A percentile compares a stretch with the other conserved stretches of the same genome.
Evolutionary conservation across 345 rosid genomes (phyloP).

Genomic region (Arabidopsis arenosa): DNA sequence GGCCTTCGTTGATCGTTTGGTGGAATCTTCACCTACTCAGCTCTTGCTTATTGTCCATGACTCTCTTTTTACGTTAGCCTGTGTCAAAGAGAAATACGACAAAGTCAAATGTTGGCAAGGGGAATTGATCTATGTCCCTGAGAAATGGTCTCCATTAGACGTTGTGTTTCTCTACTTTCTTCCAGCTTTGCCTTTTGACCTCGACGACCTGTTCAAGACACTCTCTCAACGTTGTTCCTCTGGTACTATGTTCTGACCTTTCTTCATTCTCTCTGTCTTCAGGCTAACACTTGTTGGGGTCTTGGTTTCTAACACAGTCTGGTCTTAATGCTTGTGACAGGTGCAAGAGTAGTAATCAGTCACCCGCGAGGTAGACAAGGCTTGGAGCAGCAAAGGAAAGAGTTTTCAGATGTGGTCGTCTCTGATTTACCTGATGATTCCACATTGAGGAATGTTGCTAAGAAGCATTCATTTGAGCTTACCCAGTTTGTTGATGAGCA

Average conservation of each 20-base stretch:
- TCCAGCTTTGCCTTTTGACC: slow-evolving; percentile 73
- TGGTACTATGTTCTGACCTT: slow-evolving; percentile 54
- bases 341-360: slow-evolving; percentile 80
- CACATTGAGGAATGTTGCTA: slow-evolving; percentile 59
- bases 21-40: slow-evolving; percentile 57
- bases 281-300: slow-evolving; percentile 13
- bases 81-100: slow-evolving; percentile 79
- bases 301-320: slow-evolving; percentile 14
- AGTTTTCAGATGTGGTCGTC: slow-evolving; percentile 63
- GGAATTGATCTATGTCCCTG: slow-evolving; percentile 74
- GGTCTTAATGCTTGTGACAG: slow-evolving; percentile 43
- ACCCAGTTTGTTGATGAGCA: slow-evolving; percentile 68
- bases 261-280: slow-evolving; percentile 19
- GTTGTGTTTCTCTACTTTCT: slow-evolving; percentile 80
- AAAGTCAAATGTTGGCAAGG: slow-evolving; percentile 97
- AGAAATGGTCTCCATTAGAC: slow-evolving; percentile 88
- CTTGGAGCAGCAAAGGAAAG: slow-evolving; percentile 64
- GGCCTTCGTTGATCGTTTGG: slow-evolving; percentile 67
- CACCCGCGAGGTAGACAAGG: slow-evolving; percentile 79
- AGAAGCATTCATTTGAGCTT: slow-evolving; percentile 61
- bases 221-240: slow-evolving; percentile 64
- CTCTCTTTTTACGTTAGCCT: slow-evolving; percentile 76
- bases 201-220: slow-evolving; percentile 60
- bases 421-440: slow-evolving; percentile 78
- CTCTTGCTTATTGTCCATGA: slow-evolving; percentile 82